Base-by-base conservation (phyloP, 2,329 filamentous ascomycete genomes). In the Microsporum canis region DNA sequence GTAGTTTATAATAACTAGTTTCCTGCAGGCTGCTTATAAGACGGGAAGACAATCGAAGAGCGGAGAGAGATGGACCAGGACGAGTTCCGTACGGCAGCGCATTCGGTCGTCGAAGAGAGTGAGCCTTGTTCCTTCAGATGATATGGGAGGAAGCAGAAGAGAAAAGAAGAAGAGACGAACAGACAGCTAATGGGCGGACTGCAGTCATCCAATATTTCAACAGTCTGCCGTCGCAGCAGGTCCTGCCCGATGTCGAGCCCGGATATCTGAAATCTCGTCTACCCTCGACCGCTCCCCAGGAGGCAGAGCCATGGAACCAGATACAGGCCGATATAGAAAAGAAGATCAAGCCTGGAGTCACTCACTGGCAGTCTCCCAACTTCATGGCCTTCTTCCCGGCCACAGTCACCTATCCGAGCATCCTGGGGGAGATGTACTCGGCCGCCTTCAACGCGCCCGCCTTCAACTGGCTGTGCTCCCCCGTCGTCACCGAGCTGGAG, bases 341-440 rank as follows among this genome's bases (percentile, higher is more conserved):
- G 51, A 89, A 94, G 71, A 96, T 97, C 70, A 84, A 96, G 71
- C 92, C 92, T 0, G 92, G 92, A 4, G 79, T 97, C 60, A 96
- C 92, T 0, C 92, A 96, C 76, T 97, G 92, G 91, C 87, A 95
- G 72, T 89, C 86, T 1, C 92, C 90, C 14, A 91, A 92, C 71
- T 97, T 96, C 80, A 89, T 96, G 84, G 92, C 92, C 51, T 97
- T 95, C 79, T 97, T 94, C 76, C 88, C 92, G 0, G 89, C 89
- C 57, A 85, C 84, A 29, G 85, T 86, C 59, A 89, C 87, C 39
- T 96, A 87, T 71, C 91, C 92, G 0, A 77, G 86, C 33, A 92
- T 96, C 73, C 81, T 97, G 8, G 92, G 90, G 23, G 92, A 97
- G 76, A 85, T 97, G 78, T 97, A 96, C 79, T 89, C 85, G 49